phyloP scores from a whole-genome alignment of 495 filamentous ascomycete species.

The Penicillium arizonense region DNA sequence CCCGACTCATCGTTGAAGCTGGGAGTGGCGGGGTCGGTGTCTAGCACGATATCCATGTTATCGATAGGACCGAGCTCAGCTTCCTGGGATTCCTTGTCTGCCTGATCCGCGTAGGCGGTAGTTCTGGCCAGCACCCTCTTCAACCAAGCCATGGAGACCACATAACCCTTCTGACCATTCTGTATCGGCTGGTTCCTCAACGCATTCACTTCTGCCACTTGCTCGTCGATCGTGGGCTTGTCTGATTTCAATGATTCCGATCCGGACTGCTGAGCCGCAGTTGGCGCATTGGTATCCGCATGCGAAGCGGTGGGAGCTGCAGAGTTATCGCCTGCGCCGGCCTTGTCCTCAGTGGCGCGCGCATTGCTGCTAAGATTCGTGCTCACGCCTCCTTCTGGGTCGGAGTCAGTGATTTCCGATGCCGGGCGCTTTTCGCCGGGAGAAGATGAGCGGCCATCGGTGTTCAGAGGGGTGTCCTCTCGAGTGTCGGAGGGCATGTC shows the following conservation, averaged over 20 bases:
- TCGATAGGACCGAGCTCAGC: constrained; percentile 79
- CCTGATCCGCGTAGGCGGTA: constrained; percentile 51
- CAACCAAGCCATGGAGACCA: constrained; percentile 81
- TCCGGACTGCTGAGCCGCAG: constrained; percentile 16
- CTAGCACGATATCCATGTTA: constrained; percentile 66
- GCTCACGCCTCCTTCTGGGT: constrained; percentile 26
- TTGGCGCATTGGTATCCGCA: constrained; percentile 27
- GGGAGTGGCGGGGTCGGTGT: constrained; percentile 35
- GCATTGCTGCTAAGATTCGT: constrained; percentile 9
- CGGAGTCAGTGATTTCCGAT: constrained; percentile 44
- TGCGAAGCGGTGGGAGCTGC: constrained; percentile 26
- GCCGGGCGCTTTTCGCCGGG: constrained; percentile 54
- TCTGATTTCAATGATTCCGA: constrained; percentile 14
- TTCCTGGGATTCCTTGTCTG: constrained; percentile 58
- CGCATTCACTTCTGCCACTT: constrained; percentile 66
- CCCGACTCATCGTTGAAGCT: constrained; percentile 52
- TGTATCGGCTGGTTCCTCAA: constrained; percentile 49
- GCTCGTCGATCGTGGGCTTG: constrained; percentile 70
- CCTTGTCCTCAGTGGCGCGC: constrained; percentile 22
- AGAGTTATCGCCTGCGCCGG: constrained; percentile 20
- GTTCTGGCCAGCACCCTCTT: constrained; percentile 68
- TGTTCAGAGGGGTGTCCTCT: constrained; percentile 23
- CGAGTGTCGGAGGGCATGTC: constrained; percentile 48
- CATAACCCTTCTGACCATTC: constrained; percentile 72
- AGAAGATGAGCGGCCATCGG: constrained; percentile 44